Percentiles rank a stretch among this genome's conserved stretches.
Conservation (phyloP, 2,329 filamentous ascomycete genomes). For the Venturia asperata region DNA sequence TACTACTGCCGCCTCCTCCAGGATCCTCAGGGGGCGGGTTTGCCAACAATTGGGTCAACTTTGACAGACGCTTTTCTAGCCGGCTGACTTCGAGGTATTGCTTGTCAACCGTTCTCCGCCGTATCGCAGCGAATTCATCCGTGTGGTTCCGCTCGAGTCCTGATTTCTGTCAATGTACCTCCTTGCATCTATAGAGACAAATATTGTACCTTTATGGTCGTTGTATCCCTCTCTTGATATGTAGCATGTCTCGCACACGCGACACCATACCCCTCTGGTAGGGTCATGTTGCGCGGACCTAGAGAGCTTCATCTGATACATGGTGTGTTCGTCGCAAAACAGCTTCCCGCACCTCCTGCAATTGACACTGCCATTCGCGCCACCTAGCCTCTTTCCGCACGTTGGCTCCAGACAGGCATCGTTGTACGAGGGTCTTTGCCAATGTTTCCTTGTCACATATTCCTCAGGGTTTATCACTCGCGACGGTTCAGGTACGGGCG, state of each 20-base stretch:
- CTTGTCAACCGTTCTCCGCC: constrained; percentile 73
- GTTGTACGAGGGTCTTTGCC: constrained; percentile 68
- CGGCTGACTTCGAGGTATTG: constrained; percentile 81
- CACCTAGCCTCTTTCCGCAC: constrained; percentile 72
- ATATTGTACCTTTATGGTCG: constrained; percentile 58
- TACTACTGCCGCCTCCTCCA: constrained; percentile 29
- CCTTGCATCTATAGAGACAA: background rate
- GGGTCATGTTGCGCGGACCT: constrained; percentile 85
- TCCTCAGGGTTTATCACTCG: constrained; percentile 69
- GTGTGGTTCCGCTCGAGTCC: constrained; percentile 66
- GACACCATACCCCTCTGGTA: constrained; percentile 81
- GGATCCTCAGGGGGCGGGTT: constrained; percentile 59
- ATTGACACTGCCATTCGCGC: constrained; percentile 69
- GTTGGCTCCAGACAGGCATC: constrained; percentile 82
- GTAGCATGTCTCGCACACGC: constrained; percentile 98
- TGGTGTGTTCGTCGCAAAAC: constrained; percentile 96
- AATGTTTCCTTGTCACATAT: constrained; percentile 78
- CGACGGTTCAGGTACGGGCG: constrained; percentile 26
- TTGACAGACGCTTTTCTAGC: constrained; percentile 84
- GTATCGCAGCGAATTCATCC: constrained; percentile 59
- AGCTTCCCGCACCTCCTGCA: constrained; percentile 87
- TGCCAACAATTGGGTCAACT: constrained; percentile 76
- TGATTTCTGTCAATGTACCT: constrained; percentile 20
- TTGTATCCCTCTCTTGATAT: constrained; percentile 95
- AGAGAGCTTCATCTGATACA: constrained; percentile 99